phyloP scores from a whole-genome alignment of 1,284 basidiomycete species.

The Leccinum ambiguum region DNA sequence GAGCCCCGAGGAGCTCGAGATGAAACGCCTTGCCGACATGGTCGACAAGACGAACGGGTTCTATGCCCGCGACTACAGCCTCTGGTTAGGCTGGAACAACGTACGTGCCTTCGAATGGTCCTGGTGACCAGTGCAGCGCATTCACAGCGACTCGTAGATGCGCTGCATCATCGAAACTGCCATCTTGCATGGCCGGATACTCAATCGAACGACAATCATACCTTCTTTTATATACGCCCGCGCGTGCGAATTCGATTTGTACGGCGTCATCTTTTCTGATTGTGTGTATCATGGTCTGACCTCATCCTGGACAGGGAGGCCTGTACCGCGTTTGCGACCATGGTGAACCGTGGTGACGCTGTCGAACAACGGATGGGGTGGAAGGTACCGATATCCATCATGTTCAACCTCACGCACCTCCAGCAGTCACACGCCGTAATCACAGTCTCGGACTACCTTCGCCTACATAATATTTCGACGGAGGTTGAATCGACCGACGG shows the following conservation, averaged over 20 bases:
- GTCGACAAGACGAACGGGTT: constrained; percentile 33
- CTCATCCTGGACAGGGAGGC: constrained; percentile 18
- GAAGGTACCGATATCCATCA: constrained; percentile 38
- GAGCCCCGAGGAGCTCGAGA: constrained; percentile 3
- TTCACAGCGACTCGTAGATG: constrained; percentile 30
- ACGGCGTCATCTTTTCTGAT: constrained; percentile 7
- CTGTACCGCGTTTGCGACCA: constrained; percentile 36
- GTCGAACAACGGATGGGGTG: constrained; percentile 42
- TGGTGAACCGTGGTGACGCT: constrained; percentile 43
- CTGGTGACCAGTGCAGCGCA: background rate
- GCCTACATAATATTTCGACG: constrained; percentile 37
- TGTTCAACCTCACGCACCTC: constrained; percentile 48
- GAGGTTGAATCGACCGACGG: constrained; percentile 38
- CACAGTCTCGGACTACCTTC: constrained; percentile 41
- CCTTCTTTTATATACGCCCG: constrained; percentile 43
- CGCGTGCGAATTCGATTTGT: constrained; percentile 38
- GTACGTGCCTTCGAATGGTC: constrained; percentile 13
- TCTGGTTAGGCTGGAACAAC: constrained; percentile 37
- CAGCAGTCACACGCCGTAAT: constrained; percentile 39
- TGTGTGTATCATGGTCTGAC: constrained; percentile 1
- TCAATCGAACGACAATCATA: constrained; percentile 39
- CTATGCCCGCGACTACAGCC: constrained; percentile 35
- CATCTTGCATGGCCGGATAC: constrained; percentile 36
- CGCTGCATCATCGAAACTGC: constrained; percentile 42
- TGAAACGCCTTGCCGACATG: constrained; percentile 23